phyloP scores from a whole-genome alignment of 1,284 basidiomycete genomes.

The Sporisorium graminicola region DNA sequence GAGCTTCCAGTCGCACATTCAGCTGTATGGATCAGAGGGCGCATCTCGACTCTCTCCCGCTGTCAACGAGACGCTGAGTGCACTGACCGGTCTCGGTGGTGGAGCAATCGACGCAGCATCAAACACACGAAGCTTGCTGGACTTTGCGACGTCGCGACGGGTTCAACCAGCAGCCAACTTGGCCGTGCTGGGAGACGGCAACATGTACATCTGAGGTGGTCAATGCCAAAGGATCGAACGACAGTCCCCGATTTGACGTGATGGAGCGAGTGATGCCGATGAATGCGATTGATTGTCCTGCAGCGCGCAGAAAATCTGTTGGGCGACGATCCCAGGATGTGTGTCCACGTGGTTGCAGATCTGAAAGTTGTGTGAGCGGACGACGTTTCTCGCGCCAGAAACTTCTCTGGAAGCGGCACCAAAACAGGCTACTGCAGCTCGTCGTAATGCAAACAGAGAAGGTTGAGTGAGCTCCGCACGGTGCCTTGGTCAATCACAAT shows the following conservation, averaged over 20 bases:
- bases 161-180: conserved; percentile 28
- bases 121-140: conserved; percentile 11
- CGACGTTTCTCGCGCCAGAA: too few species aligned
- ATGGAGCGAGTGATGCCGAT: not conserved
- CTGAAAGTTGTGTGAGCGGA: not conserved
- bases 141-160: conserved; percentile 33
- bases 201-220: conserved; percentile 47
- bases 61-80: conserved; percentile 9
- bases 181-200: conserved; percentile 43
- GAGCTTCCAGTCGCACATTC: conserved; percentile 39
- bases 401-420: too few species aligned
- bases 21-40: conserved; percentile 38
- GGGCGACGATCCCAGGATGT: too few species aligned
- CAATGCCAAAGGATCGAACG: not conserved
- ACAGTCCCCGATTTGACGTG: not conserved
- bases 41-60: conserved; percentile 13
- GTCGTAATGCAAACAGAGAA: too few species aligned
- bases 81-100: conserved; percentile 18
- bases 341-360: not conserved
- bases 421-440: too few species aligned
- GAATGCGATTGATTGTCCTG: too few species aligned
- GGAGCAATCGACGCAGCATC: not conserved
- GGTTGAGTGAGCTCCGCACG: too few species aligned
- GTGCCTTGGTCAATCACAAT: too few species aligned
- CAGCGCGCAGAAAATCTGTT: too few species aligned